phyloP scores from a whole-genome alignment of 2,329 filamentous ascomycete genomes.

The Dichotomopilus funicola region DNA sequence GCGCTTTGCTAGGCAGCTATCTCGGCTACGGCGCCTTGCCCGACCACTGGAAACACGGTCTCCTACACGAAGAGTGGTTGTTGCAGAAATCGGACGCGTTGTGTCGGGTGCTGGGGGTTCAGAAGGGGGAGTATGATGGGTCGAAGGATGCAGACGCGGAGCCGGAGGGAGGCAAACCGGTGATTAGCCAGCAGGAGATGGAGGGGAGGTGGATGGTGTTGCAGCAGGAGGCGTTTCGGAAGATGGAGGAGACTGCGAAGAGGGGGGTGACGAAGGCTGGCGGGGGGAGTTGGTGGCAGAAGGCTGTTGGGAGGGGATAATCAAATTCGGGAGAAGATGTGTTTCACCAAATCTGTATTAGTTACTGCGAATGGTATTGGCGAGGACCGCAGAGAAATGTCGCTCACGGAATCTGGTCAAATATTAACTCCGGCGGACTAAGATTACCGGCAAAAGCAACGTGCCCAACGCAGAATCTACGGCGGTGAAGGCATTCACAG shows the following conservation, averaged over 20 bases:
- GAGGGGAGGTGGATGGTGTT: constrained; percentile 23
- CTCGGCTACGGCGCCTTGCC: constrained; percentile 42
- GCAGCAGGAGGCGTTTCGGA: constrained; percentile 13
- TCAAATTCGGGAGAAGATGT: too few relatives aligned
- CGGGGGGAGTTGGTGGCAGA: constrained; percentile 6
- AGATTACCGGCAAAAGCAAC: too few relatives aligned
- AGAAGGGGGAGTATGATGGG: constrained; percentile 29
- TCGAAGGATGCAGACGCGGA: constrained; percentile 35
- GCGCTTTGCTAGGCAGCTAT: constrained; percentile 42
- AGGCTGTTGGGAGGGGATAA: too few relatives aligned
- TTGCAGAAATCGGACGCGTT: constrained; percentile 38
- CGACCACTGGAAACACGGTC: constrained; percentile 42
- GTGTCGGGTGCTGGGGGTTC: constrained; percentile 33
- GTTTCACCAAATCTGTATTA: too few relatives aligned
- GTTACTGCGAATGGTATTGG: too few relatives aligned
- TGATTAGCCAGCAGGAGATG: constrained; percentile 33
- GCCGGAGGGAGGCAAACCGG: constrained; percentile 36
- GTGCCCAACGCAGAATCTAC: too few relatives aligned
- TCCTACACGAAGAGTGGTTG: constrained; percentile 40
- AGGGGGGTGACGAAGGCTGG: neutral
- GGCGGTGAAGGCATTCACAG: too few relatives aligned
- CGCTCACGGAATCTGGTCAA: too few relatives aligned
- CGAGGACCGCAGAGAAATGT: too few relatives aligned
- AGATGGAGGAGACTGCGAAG: constrained; percentile 17
- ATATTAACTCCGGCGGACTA: too few relatives aligned